Conservation (phyloP, 108 stramenopile species). For the Epipyxis sp. region DNA sequence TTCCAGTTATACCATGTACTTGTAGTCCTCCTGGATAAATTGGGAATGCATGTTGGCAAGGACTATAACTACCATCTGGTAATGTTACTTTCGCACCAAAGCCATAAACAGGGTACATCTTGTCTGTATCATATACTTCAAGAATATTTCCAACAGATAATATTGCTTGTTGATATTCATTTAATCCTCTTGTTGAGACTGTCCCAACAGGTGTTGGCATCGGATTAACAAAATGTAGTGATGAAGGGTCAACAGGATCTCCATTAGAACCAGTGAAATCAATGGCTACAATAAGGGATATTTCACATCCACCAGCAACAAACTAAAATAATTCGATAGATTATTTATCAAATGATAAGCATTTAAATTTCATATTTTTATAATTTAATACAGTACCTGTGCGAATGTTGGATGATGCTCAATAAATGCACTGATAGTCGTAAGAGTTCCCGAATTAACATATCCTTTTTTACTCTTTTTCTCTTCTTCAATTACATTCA, state of each 20-base stretch:
- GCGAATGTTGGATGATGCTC: neutral
- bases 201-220: slow-evolving; percentile 39
- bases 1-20: neutral
- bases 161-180: slow-evolving; percentile 66
- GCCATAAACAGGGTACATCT: slow-evolving; percentile 72
- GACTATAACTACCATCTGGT: neutral
- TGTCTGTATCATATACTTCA: slow-evolving; percentile 69
- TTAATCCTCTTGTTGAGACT: slow-evolving; percentile 60
- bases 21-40: neutral
- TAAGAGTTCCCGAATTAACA: neutral
- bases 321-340: slow-evolving; percentile 44
- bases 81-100: slow-evolving; percentile 60
- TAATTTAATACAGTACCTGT: neutral
- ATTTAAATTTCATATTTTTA: neutral
- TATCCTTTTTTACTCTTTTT: neutral
- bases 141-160: slow-evolving; percentile 66
- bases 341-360: neutral
- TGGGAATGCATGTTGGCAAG: neutral
- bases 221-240: no score
- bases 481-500: neutral
- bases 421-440: neutral
- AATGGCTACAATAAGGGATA: slow-evolving; percentile 63
- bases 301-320: slow-evolving; percentile 50
- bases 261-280: slow-evolving; percentile 91
- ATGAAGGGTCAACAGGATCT: slow-evolving; percentile 56